Conservation (phyloP, 2,329 filamentous ascomycete species). For the Beauveria medogensis region DNA sequence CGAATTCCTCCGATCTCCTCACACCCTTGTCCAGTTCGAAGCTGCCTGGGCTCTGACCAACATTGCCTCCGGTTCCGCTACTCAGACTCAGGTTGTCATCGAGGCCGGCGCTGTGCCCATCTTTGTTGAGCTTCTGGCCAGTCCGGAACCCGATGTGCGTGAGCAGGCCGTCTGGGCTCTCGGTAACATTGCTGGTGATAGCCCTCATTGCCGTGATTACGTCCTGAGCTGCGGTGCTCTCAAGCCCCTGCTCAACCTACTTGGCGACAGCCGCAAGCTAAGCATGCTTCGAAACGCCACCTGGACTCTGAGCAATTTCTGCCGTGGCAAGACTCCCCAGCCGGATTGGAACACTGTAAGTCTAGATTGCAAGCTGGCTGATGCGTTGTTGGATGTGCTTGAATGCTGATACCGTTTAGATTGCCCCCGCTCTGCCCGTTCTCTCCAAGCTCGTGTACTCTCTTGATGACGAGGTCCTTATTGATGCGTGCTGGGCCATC, state of each 20-base stretch:
- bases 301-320: conserved; percentile 99
- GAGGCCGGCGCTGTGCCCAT: conserved; percentile 97
- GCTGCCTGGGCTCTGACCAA: conserved; percentile 98
- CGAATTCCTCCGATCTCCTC: conserved; percentile 93
- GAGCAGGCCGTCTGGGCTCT: conserved; percentile 98
- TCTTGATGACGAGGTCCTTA: conserved; percentile 93
- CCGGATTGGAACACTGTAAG: conserved; percentile 94
- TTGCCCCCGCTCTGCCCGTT: conserved; percentile 87
- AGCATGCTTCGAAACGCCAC: conserved; percentile 99
- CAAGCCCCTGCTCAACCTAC: conserved; percentile 77
- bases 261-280: conserved; percentile 95
- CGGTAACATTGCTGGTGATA: conserved; percentile 98
- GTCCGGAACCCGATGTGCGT: conserved; percentile 93
- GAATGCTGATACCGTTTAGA: conserved; percentile 45
- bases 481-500: conserved; percentile 99
- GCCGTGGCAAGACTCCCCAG: conserved; percentile 97
- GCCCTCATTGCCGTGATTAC: conserved; percentile 94
- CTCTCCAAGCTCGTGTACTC: conserved; percentile 97
- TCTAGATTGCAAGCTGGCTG: conserved; percentile 16
- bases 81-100: conserved; percentile 97
- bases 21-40: conserved; percentile 97
- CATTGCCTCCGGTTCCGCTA: conserved; percentile 94
- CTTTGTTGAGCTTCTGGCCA: conserved; percentile 91
- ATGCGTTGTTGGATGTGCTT: background rate
- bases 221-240: conserved; percentile 87